A percentile compares a stretch with the other conserved stretches of the same genome.
These are phyloP conservation scores for Thielaviopsis euricoi DNA, from an alignment of 2,329 filamentous ascomycete species.

Conservation along the genomic window DNA sequence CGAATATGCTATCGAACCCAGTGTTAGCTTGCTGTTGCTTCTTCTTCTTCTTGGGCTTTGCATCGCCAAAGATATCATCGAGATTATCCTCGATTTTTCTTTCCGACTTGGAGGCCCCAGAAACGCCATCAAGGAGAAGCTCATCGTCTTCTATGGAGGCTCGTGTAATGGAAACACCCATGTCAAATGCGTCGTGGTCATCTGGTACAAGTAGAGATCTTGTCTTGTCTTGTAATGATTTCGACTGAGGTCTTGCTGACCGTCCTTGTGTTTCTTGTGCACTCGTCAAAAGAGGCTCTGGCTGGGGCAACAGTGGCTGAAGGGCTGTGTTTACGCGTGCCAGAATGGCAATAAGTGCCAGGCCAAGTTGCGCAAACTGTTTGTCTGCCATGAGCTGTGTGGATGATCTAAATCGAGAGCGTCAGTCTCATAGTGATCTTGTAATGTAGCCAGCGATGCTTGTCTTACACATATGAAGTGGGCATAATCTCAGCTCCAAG, in stretches of 20 bases:
- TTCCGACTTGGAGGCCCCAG: too few species aligned
- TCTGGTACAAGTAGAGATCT: not conserved
- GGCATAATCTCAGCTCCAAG: slow-evolving; percentile 19
- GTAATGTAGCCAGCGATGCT: not conserved
- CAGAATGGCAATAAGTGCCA: slow-evolving; percentile 49
- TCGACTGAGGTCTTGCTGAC: not conserved
- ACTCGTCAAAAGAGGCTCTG: not conserved
- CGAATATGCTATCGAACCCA: slow-evolving; percentile 1
- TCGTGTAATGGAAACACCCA: not conserved
- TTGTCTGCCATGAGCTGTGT: slow-evolving; percentile 53
- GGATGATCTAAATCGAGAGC: slow-evolving; percentile 36
- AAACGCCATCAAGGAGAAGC: not conserved
- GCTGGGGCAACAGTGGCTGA: not conserved
- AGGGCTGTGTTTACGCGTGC: slow-evolving; percentile 29
- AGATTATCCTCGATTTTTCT: not conserved
- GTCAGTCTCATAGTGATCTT: not conserved
- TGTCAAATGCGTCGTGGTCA: not conserved
- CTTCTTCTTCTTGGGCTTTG: not conserved
- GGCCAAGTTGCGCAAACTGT: slow-evolving; percentile 55
- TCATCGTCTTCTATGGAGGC: not conserved
- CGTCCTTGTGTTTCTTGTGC: not conserved
- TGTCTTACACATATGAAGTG: slow-evolving; percentile 21
- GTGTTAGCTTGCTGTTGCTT: not conserved
- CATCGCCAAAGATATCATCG: slow-evolving; percentile 4
- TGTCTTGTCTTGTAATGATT: not conserved